phyloP scores from a whole-genome alignment of 2,329 filamentous ascomycete genomes.

The Escovopsis weberi region DNA sequence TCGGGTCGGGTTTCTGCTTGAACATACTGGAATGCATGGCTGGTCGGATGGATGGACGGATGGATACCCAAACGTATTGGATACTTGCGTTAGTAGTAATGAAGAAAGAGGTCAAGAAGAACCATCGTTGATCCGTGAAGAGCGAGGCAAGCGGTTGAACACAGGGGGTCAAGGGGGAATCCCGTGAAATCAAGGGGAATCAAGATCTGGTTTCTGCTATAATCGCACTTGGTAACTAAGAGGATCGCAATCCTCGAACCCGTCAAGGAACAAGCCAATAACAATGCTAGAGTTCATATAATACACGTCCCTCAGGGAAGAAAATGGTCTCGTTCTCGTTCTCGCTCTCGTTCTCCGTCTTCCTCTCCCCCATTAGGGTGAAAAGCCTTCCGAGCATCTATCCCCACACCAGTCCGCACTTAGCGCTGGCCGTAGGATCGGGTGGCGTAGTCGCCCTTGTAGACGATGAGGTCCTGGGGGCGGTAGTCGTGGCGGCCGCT shows the following conservation, averaged over 20 bases:
- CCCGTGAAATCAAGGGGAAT: too few species aligned
- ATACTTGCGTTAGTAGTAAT: too few species aligned
- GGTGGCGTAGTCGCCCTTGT: constrained; percentile 84
- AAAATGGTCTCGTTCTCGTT: not conserved
- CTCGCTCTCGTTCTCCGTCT: not conserved
- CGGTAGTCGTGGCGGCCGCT: constrained; percentile 76
- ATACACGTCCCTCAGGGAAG: not conserved
- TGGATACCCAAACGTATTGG: too few species aligned
- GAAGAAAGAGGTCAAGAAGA: too few species aligned
- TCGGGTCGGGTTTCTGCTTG: not conserved
- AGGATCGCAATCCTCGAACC: too few species aligned
- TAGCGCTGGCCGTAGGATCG: constrained; percentile 75
- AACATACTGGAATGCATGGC: too few species aligned
- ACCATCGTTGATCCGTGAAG: too few species aligned
- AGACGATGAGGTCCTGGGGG: constrained; percentile 80
- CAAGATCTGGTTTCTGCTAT: too few species aligned
- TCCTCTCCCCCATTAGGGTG: not conserved
- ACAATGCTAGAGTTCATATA: not conserved
- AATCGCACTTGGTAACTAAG: too few species aligned
- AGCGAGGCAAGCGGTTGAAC: too few species aligned
- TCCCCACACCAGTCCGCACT: constrained; percentile 15
- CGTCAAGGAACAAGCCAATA: not conserved
- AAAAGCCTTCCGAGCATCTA: not conserved
- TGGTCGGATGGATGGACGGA: too few species aligned
- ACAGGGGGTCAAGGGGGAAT: too few species aligned